Evolutionary conservation across 108 stramenopile species (phyloP), one percentile per base, ranked within the genome.

Genomic region (Nannochloropsis salina): DNA sequence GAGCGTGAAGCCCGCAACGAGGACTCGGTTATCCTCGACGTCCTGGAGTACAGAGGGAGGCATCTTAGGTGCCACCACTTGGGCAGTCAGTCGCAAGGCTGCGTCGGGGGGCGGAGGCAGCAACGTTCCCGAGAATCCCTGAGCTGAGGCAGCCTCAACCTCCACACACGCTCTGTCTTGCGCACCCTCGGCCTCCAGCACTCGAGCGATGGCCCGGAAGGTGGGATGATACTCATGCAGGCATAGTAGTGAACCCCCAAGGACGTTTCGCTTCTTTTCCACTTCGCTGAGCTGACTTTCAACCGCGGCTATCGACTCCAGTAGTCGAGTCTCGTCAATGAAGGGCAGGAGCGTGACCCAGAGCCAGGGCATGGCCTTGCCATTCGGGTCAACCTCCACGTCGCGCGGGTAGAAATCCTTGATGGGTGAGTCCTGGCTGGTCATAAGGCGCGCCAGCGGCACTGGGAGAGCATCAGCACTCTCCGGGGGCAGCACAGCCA

Each of bases 331-430:
- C 92, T 98, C 97, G 85, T 98, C 96, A 82, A 99, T 97, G 90
- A 99, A 99, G 43, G 99, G 99, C 31, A 99, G 92, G 80, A 98
- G 90, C 42, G 97, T 97, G 82, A 99, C 98, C 95, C 96, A 97
- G 44, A 97, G 92, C 99, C 99, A 99, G 31, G 97, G 97, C 96
- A 97, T 97, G 9, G 95, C 94, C 89, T 98, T 98, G 12, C 99
- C 99, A 88, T 99, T 98, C 8, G 97, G 97, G 91, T 99, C 99
- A 84, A 95, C 43, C 22, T 82, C 83, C 15, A 99, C 95, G 51
- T 96, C 95, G 43, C 91, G 91, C 2, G 97, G 96, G 84, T 98
- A 98, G 87, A 97, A 97, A 88, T 99, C 98, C 84, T 96, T 93
- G 85, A 99, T 96, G 22, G 99, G 97, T 83, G 94, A 95, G 87